A percentile compares a stretch with the other conserved stretches of the same genome.
phyloP scores from a whole-genome alignment of 768 basidiomycete genomes.

The Exidia glandulosa region DNA sequence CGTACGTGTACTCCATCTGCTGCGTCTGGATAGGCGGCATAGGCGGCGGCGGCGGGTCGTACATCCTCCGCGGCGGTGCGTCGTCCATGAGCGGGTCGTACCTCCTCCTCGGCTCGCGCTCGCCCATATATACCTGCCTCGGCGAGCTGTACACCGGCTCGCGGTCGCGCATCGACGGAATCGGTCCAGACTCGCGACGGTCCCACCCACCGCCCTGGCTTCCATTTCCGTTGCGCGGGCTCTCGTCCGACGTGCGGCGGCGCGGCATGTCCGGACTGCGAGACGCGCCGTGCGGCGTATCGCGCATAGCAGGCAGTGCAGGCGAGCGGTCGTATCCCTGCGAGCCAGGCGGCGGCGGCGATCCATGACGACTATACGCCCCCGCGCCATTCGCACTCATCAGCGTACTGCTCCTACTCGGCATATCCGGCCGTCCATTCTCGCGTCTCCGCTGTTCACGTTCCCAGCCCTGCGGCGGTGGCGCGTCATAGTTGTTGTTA shows the following conservation, averaged over 20 bases:
- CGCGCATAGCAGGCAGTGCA: neutral
- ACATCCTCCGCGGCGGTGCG: neutral
- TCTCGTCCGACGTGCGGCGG: neutral
- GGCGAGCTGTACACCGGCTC: neutral
- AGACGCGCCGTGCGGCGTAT: neutral
- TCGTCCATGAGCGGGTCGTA: neutral
- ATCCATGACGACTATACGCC: neutral
- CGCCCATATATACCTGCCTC: neutral
- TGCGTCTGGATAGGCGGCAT: neutral
- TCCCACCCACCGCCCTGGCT: neutral
- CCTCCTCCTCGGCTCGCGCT: neutral
- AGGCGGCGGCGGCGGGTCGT: neutral
- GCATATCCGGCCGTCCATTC: neutral
- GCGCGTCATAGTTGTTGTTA: neutral
- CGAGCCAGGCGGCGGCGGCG: neutral
- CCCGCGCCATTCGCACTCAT: neutral
- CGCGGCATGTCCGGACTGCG: neutral
- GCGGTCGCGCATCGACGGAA: neutral
- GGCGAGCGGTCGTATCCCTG: neutral
- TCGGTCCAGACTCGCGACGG: neutral
- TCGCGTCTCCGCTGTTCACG: neutral
- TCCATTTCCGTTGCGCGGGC: neutral
- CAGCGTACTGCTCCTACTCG: neutral
- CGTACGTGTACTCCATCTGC: neutral
- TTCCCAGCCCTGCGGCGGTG: neutral